Base-by-base conservation (phyloP, 2,329 filamentous ascomycete species). In the Aspergillus costaricaensis region DNA sequence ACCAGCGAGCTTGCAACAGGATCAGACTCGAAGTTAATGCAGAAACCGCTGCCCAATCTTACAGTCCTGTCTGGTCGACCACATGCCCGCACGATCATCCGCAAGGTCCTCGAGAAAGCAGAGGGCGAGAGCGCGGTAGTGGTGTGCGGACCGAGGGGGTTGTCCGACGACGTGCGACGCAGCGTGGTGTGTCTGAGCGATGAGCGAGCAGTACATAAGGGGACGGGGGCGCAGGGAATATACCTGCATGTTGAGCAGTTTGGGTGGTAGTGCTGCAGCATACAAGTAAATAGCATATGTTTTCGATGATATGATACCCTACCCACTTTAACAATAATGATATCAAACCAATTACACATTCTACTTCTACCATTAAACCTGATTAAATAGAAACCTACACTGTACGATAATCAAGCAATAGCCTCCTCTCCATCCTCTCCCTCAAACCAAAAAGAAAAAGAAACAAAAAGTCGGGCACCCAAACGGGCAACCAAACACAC, bases 161-260 rank as follows among this genome's bases (percentile, higher is more conserved):
- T 89, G 50, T 81, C 83, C 3, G 78, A 81, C n/a, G 80, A 84
- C 62, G 82, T 86, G 5, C 80, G 86, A 59, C 80, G 78, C 14
- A 81, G 77, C 58, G 85, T 85, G 0, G 85, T 84, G 3, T 77
- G 69, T 8, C 66, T 89, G 44, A 86, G 85, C 64, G 86, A 90
- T 70, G 87, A 89, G 72, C 78, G 87, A 30, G 87, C 85, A 3
- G 85, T 89, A 47, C 86, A 88, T 66, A 89, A 89, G 71, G 87
- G 87, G 2, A 88, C 84, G 0, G 86, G 86, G 0, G 87, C 87
- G 14, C 86, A 88, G 70, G 87, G 86, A 0, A 83, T 88, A 27
- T 87, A 83, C 69, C 70, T 87, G 32, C 84, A 87, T 73, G 81
- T 81, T 0, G 86, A 88, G 71, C 80, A 78, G 17, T 88, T 86